phyloP scores from a whole-genome alignment of 2,329 filamentous ascomycete species.

The Xylaria sp. region DNA sequence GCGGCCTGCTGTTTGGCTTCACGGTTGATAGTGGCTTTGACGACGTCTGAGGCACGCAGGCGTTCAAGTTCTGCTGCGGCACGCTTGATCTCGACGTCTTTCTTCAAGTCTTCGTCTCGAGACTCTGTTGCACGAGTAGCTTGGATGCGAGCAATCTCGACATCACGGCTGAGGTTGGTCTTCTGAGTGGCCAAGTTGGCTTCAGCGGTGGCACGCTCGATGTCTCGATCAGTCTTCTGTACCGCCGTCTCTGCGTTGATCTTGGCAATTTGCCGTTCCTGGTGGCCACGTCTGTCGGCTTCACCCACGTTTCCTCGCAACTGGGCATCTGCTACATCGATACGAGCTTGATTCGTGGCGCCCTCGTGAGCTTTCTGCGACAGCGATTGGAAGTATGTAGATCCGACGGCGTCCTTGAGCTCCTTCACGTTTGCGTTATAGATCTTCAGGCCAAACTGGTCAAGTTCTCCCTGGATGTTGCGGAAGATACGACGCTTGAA shows the following conservation, averaged over 20 bases:
- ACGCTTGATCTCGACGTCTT: constrained; percentile 79
- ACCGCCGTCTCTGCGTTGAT: constrained; percentile 82
- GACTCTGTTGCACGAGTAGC: constrained; percentile 79
- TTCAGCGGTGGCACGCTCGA: constrained; percentile 82
- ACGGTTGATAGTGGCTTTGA: constrained; percentile 76
- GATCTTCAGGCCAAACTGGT: constrained; percentile 82
- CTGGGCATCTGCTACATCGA: constrained; percentile 74
- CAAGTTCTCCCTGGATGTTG: constrained; percentile 82
- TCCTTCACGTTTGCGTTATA: constrained; percentile 85
- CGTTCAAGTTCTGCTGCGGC: constrained; percentile 84
- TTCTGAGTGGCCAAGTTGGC: constrained; percentile 79
- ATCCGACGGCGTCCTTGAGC: constrained; percentile 82
- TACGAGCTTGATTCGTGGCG: constrained; percentile 79
- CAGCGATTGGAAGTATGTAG: constrained; percentile 85
- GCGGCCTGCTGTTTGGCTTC: constrained; percentile 77
- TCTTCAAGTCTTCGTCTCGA: constrained; percentile 83
- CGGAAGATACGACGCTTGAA: constrained; percentile 81
- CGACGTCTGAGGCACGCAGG: constrained; percentile 80
- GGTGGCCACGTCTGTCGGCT: constrained; percentile 79
- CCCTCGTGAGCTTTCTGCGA: constrained; percentile 87
- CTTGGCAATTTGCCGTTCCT: constrained; percentile 87
- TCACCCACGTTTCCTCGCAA: constrained; percentile 79
- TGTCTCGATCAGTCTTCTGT: constrained; percentile 84
- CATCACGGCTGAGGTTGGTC: constrained; percentile 76
- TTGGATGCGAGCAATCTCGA: constrained; percentile 79